A percentile compares a stretch with the other conserved stretches of the same genome.
phyloP scores from a whole-genome alignment of 2,329 filamentous ascomycete genomes.

The Talaromyces sp. region DNA sequence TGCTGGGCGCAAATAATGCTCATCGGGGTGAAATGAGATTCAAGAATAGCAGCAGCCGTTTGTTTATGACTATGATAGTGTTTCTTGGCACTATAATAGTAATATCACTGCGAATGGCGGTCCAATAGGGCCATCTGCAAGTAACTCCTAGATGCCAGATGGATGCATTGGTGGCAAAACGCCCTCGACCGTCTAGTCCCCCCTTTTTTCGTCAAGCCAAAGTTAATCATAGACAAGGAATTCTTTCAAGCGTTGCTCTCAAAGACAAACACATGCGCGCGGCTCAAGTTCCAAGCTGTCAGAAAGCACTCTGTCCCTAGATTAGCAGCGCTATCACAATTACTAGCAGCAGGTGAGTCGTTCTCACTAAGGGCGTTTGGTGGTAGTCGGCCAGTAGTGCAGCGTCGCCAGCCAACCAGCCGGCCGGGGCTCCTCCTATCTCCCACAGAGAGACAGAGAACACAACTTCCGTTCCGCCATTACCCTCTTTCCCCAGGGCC shows the following conservation, averaged over 20 bases:
- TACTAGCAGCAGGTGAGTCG: not conserved
- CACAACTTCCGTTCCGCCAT: not conserved
- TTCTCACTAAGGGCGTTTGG: not conserved
- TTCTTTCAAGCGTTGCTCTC: not conserved
- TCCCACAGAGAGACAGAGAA: not conserved
- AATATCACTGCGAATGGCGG: not conserved
- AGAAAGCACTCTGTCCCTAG: not conserved
- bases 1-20: not conserved
- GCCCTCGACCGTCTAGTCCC: not conserved
- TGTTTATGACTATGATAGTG: not conserved
- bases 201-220: not conserved
- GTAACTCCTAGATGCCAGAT: not conserved
- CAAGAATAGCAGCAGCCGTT: not conserved
- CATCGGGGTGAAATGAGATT: not conserved
- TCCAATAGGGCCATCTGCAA: not conserved
- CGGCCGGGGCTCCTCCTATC: not conserved
- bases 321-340: too few relatives aligned
- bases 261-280: not conserved
- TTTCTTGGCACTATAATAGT: not conserved
- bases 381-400: not conserved
- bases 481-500: slow-evolving; percentile 41
- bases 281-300: not conserved
- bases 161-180: not conserved
- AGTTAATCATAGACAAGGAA: not conserved
- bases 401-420: not conserved